phyloP scores from a whole-genome alignment of 306 rosid genomes.

The Hippophae rhamnoides region DNA sequence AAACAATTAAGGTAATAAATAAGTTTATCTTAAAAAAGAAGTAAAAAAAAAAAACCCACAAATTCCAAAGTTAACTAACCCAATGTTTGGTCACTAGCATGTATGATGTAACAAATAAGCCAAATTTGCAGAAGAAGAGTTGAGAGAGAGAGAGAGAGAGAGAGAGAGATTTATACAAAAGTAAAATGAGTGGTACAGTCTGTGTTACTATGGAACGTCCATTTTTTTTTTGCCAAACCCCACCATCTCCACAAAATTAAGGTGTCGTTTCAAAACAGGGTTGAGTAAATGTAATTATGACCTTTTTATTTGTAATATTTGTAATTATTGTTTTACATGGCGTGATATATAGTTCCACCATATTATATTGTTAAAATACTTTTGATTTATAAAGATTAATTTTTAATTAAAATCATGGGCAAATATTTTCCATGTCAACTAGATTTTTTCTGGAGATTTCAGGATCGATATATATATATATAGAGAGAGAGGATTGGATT shows the following conservation, averaged over 20 bases:
- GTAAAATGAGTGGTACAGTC: slow-evolving; percentile 2
- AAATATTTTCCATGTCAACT: too few relatives aligned
- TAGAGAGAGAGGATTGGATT: too few relatives aligned
- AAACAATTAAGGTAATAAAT: neutral
- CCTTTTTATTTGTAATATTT: too few relatives aligned
- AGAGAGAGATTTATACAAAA: neutral
- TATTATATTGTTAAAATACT: neutral
- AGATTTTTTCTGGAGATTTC: too few relatives aligned
- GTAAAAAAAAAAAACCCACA: slow-evolving; percentile 19
- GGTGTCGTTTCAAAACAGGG: neutral
- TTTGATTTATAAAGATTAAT: neutral
- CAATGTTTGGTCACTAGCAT: slow-evolving; percentile 18
- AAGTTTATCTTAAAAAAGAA: too few relatives aligned
- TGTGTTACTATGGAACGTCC: slow-evolving; percentile 14
- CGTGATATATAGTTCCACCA: too few relatives aligned
- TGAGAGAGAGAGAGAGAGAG: neutral
- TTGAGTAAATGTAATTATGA: neutral
- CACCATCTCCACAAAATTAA: neutral
- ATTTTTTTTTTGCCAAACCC: slow-evolving; percentile 17
- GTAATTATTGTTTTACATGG: too few relatives aligned
- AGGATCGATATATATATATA: too few relatives aligned
- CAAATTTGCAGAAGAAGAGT: neutral
- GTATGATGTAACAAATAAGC: neutral
- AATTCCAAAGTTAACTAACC: slow-evolving; percentile 60
- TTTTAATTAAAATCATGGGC: too few relatives aligned